A percentile compares a stretch with the other conserved stretches of the same genome.
Conservation (phyloP, 345 rosid genomes). For the Corchorus capsularis region DNA sequence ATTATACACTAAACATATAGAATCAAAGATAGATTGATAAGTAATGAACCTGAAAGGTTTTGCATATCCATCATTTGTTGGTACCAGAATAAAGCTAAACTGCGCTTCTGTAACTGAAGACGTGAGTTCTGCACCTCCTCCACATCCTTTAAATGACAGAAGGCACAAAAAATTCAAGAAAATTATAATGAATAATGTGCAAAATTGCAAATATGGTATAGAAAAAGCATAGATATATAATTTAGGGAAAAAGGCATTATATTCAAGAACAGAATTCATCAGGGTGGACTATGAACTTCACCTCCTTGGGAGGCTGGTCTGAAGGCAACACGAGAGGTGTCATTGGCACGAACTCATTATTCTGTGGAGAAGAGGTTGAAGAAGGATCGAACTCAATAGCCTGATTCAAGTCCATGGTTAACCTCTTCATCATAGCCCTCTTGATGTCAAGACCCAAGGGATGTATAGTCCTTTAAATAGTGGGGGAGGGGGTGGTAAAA, state of each 20-base stretch:
- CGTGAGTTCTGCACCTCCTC: not conserved
- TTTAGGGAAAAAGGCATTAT: not conserved
- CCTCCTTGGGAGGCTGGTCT: slow-evolving; percentile 5
- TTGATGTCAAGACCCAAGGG: slow-evolving; percentile 2
- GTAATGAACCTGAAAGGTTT: slow-evolving; percentile 19
- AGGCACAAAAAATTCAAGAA: not conserved
- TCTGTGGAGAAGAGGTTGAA: slow-evolving; percentile 13
- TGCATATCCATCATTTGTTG: slow-evolving; percentile 28
- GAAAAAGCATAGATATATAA: not conserved
- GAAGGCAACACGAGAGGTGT: not conserved
- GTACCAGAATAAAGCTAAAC: slow-evolving; percentile 29
- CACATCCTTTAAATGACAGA: not conserved
- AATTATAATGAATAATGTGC: not conserved
- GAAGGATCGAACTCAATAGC: slow-evolving; percentile 18
- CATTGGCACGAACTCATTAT: slow-evolving; percentile 9
- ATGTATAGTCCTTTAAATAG: not conserved
- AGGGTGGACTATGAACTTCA: not conserved
- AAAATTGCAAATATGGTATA: not conserved
- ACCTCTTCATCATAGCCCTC: not conserved
- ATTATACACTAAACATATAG: not conserved
- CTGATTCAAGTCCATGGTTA: slow-evolving; percentile 32
- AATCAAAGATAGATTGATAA: not conserved
- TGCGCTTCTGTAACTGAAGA: slow-evolving; percentile 7
- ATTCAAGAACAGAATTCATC: not conserved
- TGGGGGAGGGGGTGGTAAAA: not conserved